phyloP scores from a whole-genome alignment of 306 rosid genomes.

The Casuarina glauca region DNA sequence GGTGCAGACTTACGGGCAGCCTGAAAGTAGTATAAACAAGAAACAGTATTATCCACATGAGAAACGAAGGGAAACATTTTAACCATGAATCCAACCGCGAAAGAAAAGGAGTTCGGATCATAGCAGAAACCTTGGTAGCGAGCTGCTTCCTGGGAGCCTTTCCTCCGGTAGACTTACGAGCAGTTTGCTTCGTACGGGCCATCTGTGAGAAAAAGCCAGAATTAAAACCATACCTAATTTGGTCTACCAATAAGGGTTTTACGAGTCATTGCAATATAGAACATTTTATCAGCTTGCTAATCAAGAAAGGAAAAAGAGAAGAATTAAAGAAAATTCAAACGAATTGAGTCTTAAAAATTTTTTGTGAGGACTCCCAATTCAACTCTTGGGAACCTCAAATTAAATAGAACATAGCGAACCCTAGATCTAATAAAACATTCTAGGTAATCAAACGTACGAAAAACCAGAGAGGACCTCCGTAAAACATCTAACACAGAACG shows the following conservation, averaged over 20 bases:
- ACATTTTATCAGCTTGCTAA: background rate
- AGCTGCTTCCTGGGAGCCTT: constrained; percentile 98
- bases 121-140: constrained; percentile 73
- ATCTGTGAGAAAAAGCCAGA: constrained; percentile 32
- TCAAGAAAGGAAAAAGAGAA: background rate
- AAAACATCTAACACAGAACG: background rate
- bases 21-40: constrained; percentile 14
- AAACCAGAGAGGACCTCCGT: background rate
- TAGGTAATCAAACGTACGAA: background rate
- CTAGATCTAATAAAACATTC: background rate
- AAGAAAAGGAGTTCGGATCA: background rate
- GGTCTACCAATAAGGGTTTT: background rate
- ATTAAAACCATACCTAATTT: background rate
- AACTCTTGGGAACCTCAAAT: background rate
- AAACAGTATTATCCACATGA: too few relatives aligned
- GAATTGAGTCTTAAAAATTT: background rate
- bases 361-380: background rate
- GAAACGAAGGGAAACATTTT: too few relatives aligned
- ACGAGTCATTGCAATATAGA: background rate
- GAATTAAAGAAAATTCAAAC: background rate
- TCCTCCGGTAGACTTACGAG: constrained; percentile 95
- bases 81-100: rapidly evolving
- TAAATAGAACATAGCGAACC: too few relatives aligned
- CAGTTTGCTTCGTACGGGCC: constrained; percentile 99
- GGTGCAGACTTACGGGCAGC: constrained; percentile 99